These are phyloP conservation scores for Rhodotorula sp. DNA, from an alignment of 1,284 basidiomycete genomes.

Conservation along the genomic window DNA sequence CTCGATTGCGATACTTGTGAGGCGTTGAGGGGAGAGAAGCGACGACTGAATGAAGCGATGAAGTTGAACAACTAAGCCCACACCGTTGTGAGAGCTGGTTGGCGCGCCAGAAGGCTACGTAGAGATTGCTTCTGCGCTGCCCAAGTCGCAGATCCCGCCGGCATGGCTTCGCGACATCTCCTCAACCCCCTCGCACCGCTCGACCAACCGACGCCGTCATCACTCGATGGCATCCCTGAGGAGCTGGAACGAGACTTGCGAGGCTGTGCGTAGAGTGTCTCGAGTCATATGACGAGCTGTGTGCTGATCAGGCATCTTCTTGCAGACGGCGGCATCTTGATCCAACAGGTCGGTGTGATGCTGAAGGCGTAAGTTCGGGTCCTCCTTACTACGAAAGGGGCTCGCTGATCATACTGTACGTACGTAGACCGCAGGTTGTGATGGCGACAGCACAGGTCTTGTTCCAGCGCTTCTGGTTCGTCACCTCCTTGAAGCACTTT, in stretches of 20 bases:
- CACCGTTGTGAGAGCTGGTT: too few species aligned
- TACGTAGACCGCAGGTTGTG: slow-evolving; percentile 83
- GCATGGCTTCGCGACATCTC: slow-evolving; percentile 49
- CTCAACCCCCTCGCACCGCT: slow-evolving; percentile 82
- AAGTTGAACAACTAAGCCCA: too few species aligned
- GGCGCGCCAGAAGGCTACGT: too few species aligned
- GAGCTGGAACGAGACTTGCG: slow-evolving; percentile 83
- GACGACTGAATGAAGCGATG: too few species aligned
- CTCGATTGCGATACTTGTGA: too few species aligned
- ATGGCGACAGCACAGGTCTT: slow-evolving; percentile 94
- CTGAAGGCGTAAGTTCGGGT: slow-evolving; percentile 68
- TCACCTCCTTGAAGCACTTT: slow-evolving; percentile 89
- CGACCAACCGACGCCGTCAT: slow-evolving; percentile 69
- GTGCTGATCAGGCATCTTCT: rapidly evolving
- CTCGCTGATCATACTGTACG: background rate
- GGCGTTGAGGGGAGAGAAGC: too few species aligned
- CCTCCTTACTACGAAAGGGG: background rate
- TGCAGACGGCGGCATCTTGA: slow-evolving; percentile 62
- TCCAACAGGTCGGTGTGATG: slow-evolving; percentile 89
- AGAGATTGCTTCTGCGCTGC: too few species aligned
- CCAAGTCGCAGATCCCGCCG: background rate
- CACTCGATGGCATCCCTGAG: slow-evolving; percentile 72
- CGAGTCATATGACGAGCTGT: too few species aligned
- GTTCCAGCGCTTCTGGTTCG: slow-evolving; percentile 96
- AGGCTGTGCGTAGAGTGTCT: slow-evolving; percentile 65